Conservation (phyloP, 2,329 filamentous ascomycete species). For the Ophiocordyceps camponoti-leonardi region DNA sequence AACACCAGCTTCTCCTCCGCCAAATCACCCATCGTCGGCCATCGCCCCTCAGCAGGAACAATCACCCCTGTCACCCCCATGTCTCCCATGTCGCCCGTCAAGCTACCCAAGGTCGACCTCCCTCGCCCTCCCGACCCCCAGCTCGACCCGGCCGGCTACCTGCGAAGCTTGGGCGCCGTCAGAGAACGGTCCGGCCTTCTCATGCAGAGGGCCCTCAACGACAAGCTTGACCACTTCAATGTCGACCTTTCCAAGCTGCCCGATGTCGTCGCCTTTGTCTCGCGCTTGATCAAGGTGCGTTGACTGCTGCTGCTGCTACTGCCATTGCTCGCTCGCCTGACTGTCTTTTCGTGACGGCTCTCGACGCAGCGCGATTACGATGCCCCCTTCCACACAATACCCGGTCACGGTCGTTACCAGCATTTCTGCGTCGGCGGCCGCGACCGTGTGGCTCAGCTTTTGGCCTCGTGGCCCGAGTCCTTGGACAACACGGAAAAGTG, state of each 20-base stretch:
- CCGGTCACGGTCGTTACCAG: slow-evolving; percentile 73
- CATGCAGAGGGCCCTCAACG: slow-evolving; percentile 57
- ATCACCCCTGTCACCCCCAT: slow-evolving; percentile 27
- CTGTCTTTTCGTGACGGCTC: neutral
- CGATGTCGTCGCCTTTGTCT: slow-evolving; percentile 71
- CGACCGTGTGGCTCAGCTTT: slow-evolving; percentile 54
- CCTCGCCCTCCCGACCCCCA: slow-evolving; percentile 75
- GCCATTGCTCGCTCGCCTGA: neutral
- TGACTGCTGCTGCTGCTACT: no score
- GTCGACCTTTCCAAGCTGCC: slow-evolving; percentile 74
- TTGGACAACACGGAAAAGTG: slow-evolving; percentile 59
- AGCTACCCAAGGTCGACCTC: slow-evolving; percentile 60
- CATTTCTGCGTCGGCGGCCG: slow-evolving; percentile 69
- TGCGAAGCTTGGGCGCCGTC: slow-evolving; percentile 78
- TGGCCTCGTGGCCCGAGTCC: slow-evolving; percentile 49
- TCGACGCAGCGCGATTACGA: slow-evolving; percentile 33
- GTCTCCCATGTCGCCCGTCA: slow-evolving; percentile 31
- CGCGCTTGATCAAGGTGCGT: slow-evolving; percentile 83
- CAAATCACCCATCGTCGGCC: slow-evolving; percentile 27
- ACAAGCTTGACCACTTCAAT: slow-evolving; percentile 71
- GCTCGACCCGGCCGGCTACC: slow-evolving; percentile 75
- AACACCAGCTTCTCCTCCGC: slow-evolving; percentile 34
- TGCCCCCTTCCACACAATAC: slow-evolving; percentile 45
- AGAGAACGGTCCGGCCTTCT: slow-evolving; percentile 62
- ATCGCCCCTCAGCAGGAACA: slow-evolving; percentile 34